phyloP scores from a whole-genome alignment of 306 rosid genomes.

The Crotalaria pallida region DNA sequence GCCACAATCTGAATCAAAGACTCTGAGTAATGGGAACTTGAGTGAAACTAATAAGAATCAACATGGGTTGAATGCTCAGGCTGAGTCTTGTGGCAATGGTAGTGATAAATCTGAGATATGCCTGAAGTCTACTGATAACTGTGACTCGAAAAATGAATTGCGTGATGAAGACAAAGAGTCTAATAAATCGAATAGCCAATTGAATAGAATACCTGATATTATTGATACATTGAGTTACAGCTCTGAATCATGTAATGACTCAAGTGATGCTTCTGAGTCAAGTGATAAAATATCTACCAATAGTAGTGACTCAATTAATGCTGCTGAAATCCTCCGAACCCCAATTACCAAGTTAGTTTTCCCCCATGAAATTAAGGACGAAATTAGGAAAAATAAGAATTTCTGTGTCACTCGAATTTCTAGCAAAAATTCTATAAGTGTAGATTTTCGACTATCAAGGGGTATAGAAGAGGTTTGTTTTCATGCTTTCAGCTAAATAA shows the following conservation, averaged over 20 bases:
- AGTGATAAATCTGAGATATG: slow-evolving; percentile 43
- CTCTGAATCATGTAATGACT: slow-evolving; percentile 61
- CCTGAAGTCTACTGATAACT: slow-evolving; percentile 36
- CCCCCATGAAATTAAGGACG: slow-evolving; percentile 39
- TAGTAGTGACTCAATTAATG: slow-evolving; percentile 42
- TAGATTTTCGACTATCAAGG: slow-evolving; percentile 93
- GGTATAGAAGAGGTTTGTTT: slow-evolving; percentile 89
- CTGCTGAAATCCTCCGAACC: slow-evolving; percentile 40
- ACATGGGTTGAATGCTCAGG: slow-evolving; percentile 26
- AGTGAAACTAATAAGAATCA: slow-evolving; percentile 28
- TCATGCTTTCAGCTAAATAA: slow-evolving; percentile 9
- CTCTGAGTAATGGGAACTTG: slow-evolving; percentile 23
- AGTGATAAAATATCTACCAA: slow-evolving; percentile 47
- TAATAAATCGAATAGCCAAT: slow-evolving; percentile 36
- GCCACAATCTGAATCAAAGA: slow-evolving; percentile 32
- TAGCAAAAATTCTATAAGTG: slow-evolving; percentile 75
- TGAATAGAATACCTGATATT: slow-evolving; percentile 50
- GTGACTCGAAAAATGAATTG: slow-evolving; percentile 31
- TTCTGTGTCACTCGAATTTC: slow-evolving; percentile 70
- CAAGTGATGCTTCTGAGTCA: slow-evolving; percentile 54
- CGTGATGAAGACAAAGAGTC: slow-evolving; percentile 36
- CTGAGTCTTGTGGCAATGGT: slow-evolving; percentile 33
- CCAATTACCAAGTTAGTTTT: slow-evolving; percentile 41
- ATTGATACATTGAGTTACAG: slow-evolving; percentile 41
- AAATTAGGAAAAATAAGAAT: slow-evolving; percentile 64